Evolutionary conservation across 176 grass and related monocot genomes (phyloP).

Genomic region (Carex pumila): DNA sequence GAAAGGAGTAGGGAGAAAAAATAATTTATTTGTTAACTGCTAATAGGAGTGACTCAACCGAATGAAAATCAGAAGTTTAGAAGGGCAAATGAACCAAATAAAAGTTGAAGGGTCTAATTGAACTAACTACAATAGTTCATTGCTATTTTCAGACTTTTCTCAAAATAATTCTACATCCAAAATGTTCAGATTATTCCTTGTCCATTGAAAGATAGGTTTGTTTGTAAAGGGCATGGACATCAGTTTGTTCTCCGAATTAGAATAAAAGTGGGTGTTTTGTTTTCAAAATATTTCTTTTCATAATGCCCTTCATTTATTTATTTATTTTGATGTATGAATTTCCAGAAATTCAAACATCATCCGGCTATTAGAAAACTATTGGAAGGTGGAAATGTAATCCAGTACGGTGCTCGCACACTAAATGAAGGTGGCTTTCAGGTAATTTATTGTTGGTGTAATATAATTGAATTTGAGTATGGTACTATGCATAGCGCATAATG

Average conservation of each 20-base stretch:
- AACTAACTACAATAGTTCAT: too few species aligned
- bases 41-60: too few species aligned
- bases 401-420: constrained; percentile 90
- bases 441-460: constrained; percentile 9
- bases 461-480: neutral
- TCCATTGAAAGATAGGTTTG: neutral
- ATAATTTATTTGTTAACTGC: too few species aligned
- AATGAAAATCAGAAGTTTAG: too few species aligned
- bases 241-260: neutral
- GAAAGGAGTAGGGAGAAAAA: too few species aligned
- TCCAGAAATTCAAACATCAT: constrained; percentile 93
- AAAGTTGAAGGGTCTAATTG: too few species aligned
- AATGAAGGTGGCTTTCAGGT: constrained; percentile 99
- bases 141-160: too few species aligned
- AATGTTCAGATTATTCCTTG: neutral
- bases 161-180: neutral
- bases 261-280: neutral
- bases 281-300: neutral
- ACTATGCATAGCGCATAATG: too few species aligned
- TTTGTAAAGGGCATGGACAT: neutral
- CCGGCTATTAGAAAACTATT: constrained; percentile 62
- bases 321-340: neutral
- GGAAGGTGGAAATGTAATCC: constrained; percentile 70
- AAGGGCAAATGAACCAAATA: too few species aligned
- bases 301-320: neutral